phyloP scores from a whole-genome alignment of 1,284 basidiomycete species.

The Apiotrichum laibachii region DNA sequence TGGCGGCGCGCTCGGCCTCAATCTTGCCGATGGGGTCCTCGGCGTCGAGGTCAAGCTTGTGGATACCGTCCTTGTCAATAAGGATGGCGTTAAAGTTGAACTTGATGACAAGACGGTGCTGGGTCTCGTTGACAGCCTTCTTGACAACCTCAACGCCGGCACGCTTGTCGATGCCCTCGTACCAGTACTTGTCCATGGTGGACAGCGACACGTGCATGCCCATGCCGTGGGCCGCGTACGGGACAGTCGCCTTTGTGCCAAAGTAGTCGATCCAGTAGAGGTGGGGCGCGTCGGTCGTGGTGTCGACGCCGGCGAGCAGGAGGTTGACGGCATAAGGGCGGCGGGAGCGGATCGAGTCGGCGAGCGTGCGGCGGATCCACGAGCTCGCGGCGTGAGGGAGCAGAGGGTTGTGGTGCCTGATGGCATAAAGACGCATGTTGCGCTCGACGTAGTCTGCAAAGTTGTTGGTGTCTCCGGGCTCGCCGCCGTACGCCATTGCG shows the following conservation, averaged over 20 bases:
- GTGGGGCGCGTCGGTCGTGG: conserved; percentile 59
- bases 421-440: conserved; percentile 93
- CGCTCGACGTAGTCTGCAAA: conserved; percentile 96
- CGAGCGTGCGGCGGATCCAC: conserved; percentile 89
- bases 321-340: conserved; percentile 89
- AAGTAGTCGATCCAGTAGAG: conserved; percentile 52
- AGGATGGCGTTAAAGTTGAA: conserved; percentile 85
- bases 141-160: conserved; percentile 79
- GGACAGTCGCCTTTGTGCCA: conserved; percentile 56
- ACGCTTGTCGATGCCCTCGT: conserved; percentile 54
- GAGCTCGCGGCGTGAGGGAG: conserved; percentile 86
- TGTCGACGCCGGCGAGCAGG: conserved; percentile 88
- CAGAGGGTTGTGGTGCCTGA: conserved; percentile 76
- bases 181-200: conserved; percentile 78
- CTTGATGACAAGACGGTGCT: conserved; percentile 79
- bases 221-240: conserved; percentile 94
- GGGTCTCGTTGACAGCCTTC: conserved; percentile 83
- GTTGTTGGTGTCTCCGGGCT: conserved; percentile 94
- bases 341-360: conserved; percentile 82
- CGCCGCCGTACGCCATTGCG: conserved; percentile 92
- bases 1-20: conserved; percentile 26
- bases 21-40: conserved; percentile 39
- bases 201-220: conserved; percentile 88
- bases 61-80: conserved; percentile 83
- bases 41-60: conserved; percentile 61